Percentiles rank a stretch among this genome's conserved stretches.
Conservation (phyloP, 2,329 filamentous ascomycete species). For the Talaromyces rugulosus region DNA sequence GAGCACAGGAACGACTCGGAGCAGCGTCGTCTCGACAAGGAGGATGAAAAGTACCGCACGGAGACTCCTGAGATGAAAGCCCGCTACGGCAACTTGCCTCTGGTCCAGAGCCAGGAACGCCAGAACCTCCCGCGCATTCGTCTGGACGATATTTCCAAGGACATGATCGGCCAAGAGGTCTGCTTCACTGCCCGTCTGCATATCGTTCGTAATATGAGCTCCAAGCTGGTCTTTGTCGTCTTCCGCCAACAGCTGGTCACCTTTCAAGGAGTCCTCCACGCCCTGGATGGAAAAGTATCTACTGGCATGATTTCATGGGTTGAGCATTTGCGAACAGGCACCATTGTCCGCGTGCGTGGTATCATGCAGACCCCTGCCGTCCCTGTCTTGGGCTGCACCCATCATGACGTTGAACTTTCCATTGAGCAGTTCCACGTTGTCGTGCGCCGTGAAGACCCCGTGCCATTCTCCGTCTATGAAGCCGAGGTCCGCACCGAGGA, state of each 20-base stretch:
- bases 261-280: slow-evolving; percentile 74
- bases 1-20: slow-evolving; percentile 40
- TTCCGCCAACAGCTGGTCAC: slow-evolving; percentile 80
- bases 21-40: slow-evolving; percentile 35
- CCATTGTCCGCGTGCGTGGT: slow-evolving; percentile 72
- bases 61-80: slow-evolving; percentile 57
- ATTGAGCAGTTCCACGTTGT: slow-evolving; percentile 64
- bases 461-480: slow-evolving; percentile 68
- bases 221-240: slow-evolving; percentile 77
- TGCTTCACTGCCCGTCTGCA: slow-evolving; percentile 69
- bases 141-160: slow-evolving; percentile 49
- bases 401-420: slow-evolving; percentile 71
- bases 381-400: slow-evolving; percentile 68
- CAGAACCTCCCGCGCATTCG: slow-evolving; percentile 39
- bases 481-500: slow-evolving; percentile 56
- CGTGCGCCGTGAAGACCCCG: slow-evolving; percentile 56
- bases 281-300: slow-evolving; percentile 58
- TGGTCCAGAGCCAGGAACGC: slow-evolving; percentile 55
- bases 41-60: slow-evolving; percentile 40
- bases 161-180: slow-evolving; percentile 57
- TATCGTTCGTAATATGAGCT: slow-evolving; percentile 75
- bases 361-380: slow-evolving; percentile 69
- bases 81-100: slow-evolving; percentile 54
- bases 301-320: slow-evolving; percentile 81
- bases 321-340: slow-evolving; percentile 74